Evolutionary conservation across 2,329 filamentous ascomycete species (phyloP), one percentile per base, ranked within the genome.

Genomic region (Sclerotinia minor): DNA sequence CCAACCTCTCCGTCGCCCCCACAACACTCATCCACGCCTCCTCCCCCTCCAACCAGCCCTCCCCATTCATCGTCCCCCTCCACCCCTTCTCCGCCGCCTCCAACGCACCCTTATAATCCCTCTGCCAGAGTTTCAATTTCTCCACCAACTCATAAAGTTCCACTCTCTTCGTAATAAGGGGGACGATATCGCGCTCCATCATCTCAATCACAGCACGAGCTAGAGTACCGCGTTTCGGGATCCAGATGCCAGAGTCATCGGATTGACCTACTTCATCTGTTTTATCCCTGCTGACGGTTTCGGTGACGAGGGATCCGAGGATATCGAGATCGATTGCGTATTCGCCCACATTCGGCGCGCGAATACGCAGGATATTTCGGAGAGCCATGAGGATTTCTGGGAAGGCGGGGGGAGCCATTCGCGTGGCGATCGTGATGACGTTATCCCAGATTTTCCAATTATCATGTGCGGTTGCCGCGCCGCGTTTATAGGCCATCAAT

Each of bases 381-480:
- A 95, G 84, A 0, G 92, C 92, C 5, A 89, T 83, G 44, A 97
- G 81, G 63, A 97, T 86, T 70, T 97, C 92, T 0, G 82, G 78
- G 75, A 92, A 88, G 0, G 90, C 87, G 0, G 92, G 89, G 2
- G 94, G 94, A 0, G 83, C 84, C 38, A 95, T 85, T 1, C 92
- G 91, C 0, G 91, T 87, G 0, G 92, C 90, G 29, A 98, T 89
- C 0, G 93, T 95, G 68, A 99, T 86, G 21, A 98, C 90, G 75
- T 99, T 99, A 77, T 96, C 92, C 94, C 94, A 98, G 78, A 99
- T 97, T 73, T 92, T 89, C 85, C 90, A 92, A 80, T 94, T 94
- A 73, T 93, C 89, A 78, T 92, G 86, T 63, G 96, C 92, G 32
- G 97, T 85, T 5, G 86, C 85, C 0, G 94, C 92, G 13, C 94